Conservation (phyloP, 768 basidiomycete genomes). For the Cyathus striatus region DNA sequence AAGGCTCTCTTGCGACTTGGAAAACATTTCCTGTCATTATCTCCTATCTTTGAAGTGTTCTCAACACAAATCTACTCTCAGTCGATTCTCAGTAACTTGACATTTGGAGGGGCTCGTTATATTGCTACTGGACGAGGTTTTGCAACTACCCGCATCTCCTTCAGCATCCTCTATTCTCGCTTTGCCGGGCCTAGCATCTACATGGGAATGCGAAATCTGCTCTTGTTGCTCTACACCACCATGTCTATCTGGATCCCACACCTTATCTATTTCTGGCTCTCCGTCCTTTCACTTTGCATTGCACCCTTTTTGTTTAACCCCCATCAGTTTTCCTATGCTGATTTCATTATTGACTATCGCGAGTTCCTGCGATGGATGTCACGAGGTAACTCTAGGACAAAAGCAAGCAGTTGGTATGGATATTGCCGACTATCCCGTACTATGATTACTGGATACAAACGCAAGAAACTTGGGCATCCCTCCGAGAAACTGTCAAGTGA, state of each 20-base stretch:
- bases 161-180: constrained; percentile 95
- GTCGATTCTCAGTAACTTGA: constrained; percentile 93
- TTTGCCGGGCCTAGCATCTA: constrained; percentile 99
- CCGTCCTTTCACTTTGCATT: constrained; percentile 89
- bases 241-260: constrained; percentile 91
- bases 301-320: constrained; percentile 99
- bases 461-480: constrained; percentile 96
- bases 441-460: constrained; percentile 98
- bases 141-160: constrained; percentile 93
- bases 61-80: constrained; percentile 98
- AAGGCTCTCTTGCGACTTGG: constrained; percentile 90
- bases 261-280: constrained; percentile 98
- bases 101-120: constrained; percentile 97
- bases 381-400: constrained; percentile 92
- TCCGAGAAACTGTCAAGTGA: constrained; percentile 96
- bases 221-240: constrained; percentile 87
- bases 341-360: constrained; percentile 98
- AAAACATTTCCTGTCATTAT: constrained; percentile 96
- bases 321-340: constrained; percentile 96
- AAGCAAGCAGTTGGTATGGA: constrained; percentile 98
- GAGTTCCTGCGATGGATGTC: constrained; percentile 99
- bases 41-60: constrained; percentile 98
- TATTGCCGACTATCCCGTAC: constrained; percentile 97
- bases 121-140: constrained; percentile 99
- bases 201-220: constrained; percentile 92